phyloP scores from a whole-genome alignment of 116 monocot genomes.

The Zostera marina region DNA sequence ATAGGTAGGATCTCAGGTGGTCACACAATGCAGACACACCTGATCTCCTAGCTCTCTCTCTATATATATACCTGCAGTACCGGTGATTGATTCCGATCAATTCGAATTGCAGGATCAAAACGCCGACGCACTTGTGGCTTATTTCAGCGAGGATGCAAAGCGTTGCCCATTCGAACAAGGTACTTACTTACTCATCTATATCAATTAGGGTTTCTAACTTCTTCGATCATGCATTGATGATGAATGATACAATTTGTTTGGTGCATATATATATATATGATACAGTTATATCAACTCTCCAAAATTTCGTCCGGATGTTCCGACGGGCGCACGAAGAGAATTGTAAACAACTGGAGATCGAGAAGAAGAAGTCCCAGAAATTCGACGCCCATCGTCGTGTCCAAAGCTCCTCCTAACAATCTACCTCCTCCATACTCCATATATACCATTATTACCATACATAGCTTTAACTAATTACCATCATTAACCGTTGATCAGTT shows the following conservation, averaged over 20 bases:
- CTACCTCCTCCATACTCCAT: too few relatives aligned
- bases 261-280: too few relatives aligned
- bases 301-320: conserved; percentile 66
- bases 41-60: too few relatives aligned
- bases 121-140: conserved; percentile 56
- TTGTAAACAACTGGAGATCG: conserved; percentile 64
- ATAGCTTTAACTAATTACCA: too few relatives aligned
- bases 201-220: background rate
- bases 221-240: too few relatives aligned
- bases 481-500: too few relatives aligned
- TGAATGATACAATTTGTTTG: too few relatives aligned
- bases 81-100: too few relatives aligned
- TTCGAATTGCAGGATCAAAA: conserved; percentile 66
- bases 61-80: too few relatives aligned
- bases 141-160: conserved; percentile 91
- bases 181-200: conserved; percentile 5
- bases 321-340: conserved; percentile 70
- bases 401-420: conserved; percentile 2
- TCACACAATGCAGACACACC: too few relatives aligned
- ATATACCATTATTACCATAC: too few relatives aligned
- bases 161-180: conserved; percentile 93
- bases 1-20: too few relatives aligned
- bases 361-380: conserved; percentile 65
- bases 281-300: conserved; percentile 64
- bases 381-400: conserved; percentile 34